phyloP scores from a whole-genome alignment of 2,329 filamentous ascomycete species.

The Aureobasidium vineae region DNA sequence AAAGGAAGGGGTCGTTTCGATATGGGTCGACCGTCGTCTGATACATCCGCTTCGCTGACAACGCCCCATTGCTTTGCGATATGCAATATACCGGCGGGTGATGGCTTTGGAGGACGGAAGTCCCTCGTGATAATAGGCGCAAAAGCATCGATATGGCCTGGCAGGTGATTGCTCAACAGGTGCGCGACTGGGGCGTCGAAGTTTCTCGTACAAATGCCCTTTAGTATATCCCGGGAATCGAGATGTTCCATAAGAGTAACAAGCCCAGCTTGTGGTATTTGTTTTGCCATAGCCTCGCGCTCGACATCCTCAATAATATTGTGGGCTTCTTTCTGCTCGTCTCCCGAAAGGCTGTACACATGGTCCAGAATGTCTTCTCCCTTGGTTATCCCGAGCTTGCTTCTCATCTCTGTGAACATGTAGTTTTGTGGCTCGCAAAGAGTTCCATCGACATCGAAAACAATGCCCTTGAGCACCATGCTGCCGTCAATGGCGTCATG shows the following conservation, averaged over 20 bases:
- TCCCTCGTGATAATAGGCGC: conserved; percentile 80
- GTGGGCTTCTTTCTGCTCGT: conserved; percentile 59
- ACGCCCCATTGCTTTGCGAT: conserved; percentile 77
- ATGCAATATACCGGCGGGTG: conserved; percentile 82
- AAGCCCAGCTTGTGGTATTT: conserved; percentile 80
- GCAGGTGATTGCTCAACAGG: conserved; percentile 72
- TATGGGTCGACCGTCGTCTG: conserved; percentile 19
- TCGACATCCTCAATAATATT: conserved; percentile 77
- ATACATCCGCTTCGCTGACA: conserved; percentile 38
- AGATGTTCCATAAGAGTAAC: conserved; percentile 77
- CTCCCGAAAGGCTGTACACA: conserved; percentile 68
- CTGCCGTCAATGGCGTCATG: conserved; percentile 35
- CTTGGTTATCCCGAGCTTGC: conserved; percentile 69
- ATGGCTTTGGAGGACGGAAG: conserved; percentile 79
- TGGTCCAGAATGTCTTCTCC: conserved; percentile 83
- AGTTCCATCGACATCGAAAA: conserved; percentile 96
- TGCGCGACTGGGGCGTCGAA: conserved; percentile 78
- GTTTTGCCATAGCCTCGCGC: conserved; percentile 71
- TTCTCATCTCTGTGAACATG: conserved; percentile 90
- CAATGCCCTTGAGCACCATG: conserved; percentile 54
- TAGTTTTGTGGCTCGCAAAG: conserved; percentile 89
- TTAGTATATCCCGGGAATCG: conserved; percentile 62
- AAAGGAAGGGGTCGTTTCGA: conserved; percentile 36
- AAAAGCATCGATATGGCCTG: conserved; percentile 59
- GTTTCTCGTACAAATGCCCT: conserved; percentile 92